Evolutionary conservation across 192 early-diverging fungal species (phyloP), one percentile per base, ranked within the genome.

Genomic region (Chytriomyces sp.): DNA sequence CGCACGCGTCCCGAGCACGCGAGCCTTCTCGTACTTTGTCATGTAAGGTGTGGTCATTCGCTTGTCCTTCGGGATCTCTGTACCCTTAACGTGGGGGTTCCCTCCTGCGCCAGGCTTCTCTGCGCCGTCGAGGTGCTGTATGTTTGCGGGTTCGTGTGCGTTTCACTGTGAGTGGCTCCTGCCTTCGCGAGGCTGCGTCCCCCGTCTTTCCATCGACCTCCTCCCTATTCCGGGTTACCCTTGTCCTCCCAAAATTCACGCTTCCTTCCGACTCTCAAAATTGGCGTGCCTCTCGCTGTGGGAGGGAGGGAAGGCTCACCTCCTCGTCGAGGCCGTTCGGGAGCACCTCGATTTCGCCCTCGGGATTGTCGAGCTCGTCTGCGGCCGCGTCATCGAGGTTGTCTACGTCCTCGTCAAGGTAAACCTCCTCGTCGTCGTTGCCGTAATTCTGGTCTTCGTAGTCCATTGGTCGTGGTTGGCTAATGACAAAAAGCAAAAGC

Each of bases 41-140:
- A 99, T 94, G 79, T 96, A 99, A 34, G 97, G 95, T 28, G 97
- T 98, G 10, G 97, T 98, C 57, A 93, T 89, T 70, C 90, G 90
- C 74, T 94, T 44, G 28, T 83, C 93, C 75, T 90, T 90, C n/a
- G 83, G 75, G 38, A 88, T 81, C n/a, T 79, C 73, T 2, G 73
- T 70, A 40, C 80, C 75, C 28, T 68, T 68, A 14, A 19, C 34
- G 54, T 68, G 49, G 3, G 65, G 65, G 65, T 68, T 68, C 2
- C 62, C 62, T 17, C 28, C 40, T 7, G 39, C 32, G 36, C 6
- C 5, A 8, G 6, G 6, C 6, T 55, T 52, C 22, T 55, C 65
- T 10, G 28, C 52, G 3, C 49, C 65, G 31, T 68, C 54, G 52
- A 56, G 65, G 2, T 33, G 30, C 54, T 68, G 34, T 55, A 25